Evolutionary conservation across 2,329 filamentous ascomycete genomes (phyloP), one percentile per base, ranked within the genome.

Genomic region (Alternaria brassicicola): DNA sequence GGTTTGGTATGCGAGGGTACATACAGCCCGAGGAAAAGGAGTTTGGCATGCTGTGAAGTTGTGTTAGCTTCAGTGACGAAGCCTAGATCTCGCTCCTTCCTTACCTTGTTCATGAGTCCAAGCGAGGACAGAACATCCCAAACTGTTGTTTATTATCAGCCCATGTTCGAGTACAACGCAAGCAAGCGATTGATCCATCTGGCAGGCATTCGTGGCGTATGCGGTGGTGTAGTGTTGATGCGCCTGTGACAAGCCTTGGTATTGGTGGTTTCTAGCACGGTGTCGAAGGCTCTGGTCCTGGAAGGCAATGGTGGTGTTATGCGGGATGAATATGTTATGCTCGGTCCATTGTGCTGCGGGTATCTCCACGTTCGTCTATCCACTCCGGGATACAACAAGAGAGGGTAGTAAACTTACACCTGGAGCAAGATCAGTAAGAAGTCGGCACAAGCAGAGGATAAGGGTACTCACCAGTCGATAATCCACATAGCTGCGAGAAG

Each of bases 121-220:
- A 97, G 85, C 66, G 87, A 92, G 72, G 93, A 90, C 74, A 97
- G 87, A 71, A 96, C 85, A 83, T 96, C 92, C 85, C 91, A 96
- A 81, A 96, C 92, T 92, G 10, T 48, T 56, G 61, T 55, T 41
- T 33, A 39, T 48, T 9, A 39, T 67, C 46, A 64, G 60, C 43
- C 35, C 25, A 28, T 45, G 8, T 52, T 47, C 26, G 39, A n/a
- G 28, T 19, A 6, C 17, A 8, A 25, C 25, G 3, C 33, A 39
- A 31, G 28, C 38, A 17, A 51, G 28, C 43, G 10, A 48, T 31
- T 47, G 10, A 19, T 26, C 9, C 23, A 36, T 17, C 23, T 23
- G 17, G 23, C 28, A 45, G 39, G 23, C 17, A 4, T 28, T 19
- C 19, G 30, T 26, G 50, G 12, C 17, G 36, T 35, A 19, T 54